Percentiles rank a stretch among this genome's conserved stretches.
Evolutionary conservation across 371 early-diverging fungal species (phyloP).

Genomic region (Saksenaea oblongispora): DNA sequence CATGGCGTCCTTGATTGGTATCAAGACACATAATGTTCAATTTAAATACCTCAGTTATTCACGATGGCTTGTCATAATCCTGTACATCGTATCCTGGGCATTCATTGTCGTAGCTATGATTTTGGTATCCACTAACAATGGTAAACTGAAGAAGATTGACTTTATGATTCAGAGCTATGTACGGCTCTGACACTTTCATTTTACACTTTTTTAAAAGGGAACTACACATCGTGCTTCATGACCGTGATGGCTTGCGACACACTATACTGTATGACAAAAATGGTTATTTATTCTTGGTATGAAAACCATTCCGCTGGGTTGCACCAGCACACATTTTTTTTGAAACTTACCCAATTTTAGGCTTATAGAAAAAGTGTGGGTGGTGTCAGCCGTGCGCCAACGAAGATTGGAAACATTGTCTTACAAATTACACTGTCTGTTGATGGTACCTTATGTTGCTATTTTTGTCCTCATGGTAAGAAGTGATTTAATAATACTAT

Average conservation of each 20-base stretch:
- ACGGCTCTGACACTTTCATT: background rate
- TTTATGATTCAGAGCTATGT: background rate
- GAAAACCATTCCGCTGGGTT: background rate
- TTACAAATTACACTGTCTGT: constrained; percentile 40
- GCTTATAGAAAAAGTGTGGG: constrained; percentile 38
- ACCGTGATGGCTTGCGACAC: constrained; percentile 31
- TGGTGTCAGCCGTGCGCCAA: constrained; percentile 33
- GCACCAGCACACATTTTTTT: background rate
- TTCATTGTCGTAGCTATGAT: constrained; percentile 42
- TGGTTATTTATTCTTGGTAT: constrained; percentile 37
- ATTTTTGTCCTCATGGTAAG: constrained; percentile 51
- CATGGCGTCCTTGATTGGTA: constrained; percentile 44
- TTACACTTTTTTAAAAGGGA: constrained; percentile 19
- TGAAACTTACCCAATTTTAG: constrained; percentile 9
- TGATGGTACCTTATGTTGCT: constrained; percentile 44
- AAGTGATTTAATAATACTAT: background rate
- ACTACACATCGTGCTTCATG: constrained; percentile 28
- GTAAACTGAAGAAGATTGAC: constrained; percentile 5
- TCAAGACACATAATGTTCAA: constrained; percentile 44
- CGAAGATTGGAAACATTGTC: constrained; percentile 31
- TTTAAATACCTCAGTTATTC: constrained; percentile 36
- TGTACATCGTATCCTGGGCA: constrained; percentile 48
- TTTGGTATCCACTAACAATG: constrained; percentile 48
- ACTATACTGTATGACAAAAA: constrained; percentile 33
- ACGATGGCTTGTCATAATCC: constrained; percentile 38